phyloP scores from a whole-genome alignment of 2,329 filamentous ascomycete genomes.

The Fulvia fulva region DNA sequence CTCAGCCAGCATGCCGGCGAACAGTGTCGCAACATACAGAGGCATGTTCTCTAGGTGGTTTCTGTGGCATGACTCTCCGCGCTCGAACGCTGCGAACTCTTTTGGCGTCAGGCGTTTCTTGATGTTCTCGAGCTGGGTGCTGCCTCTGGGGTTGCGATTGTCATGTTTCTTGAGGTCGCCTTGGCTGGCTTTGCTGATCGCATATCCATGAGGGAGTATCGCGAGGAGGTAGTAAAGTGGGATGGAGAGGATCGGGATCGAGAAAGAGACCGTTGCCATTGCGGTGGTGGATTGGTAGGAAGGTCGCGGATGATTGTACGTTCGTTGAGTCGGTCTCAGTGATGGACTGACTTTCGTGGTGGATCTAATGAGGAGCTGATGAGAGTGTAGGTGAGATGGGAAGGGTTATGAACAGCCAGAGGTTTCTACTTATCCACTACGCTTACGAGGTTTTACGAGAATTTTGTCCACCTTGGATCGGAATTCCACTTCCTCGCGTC shows the following conservation, averaged over 20 bases:
- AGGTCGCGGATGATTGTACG: not conserved
- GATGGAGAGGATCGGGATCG: slow-evolving; percentile 43
- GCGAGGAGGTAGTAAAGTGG: slow-evolving; percentile 43
- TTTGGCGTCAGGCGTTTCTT: slow-evolving; percentile 36
- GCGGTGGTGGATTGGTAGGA: too few relatives aligned
- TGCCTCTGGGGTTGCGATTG: slow-evolving; percentile 42
- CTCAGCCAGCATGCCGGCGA: slow-evolving; percentile 42
- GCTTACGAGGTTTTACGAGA: not conserved
- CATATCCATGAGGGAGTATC: slow-evolving; percentile 40
- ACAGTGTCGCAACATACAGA: slow-evolving; percentile 42
- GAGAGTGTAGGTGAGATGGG: not conserved
- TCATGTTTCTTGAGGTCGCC: slow-evolving; percentile 38
- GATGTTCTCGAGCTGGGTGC: slow-evolving; percentile 34
- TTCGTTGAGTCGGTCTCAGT: too few relatives aligned
- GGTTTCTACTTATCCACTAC: not conserved
- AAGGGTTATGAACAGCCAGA: not conserved
- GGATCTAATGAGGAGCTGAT: not conserved
- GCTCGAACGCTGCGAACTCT: slow-evolving; percentile 42
- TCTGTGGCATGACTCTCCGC: slow-evolving; percentile 42
- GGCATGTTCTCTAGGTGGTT: slow-evolving; percentile 48
- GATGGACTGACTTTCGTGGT: not conserved
- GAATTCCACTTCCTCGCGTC: not conserved
- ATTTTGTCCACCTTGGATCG: not conserved
- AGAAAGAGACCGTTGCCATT: slow-evolving; percentile 25
- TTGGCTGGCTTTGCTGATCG: slow-evolving; percentile 35